Evolutionary conservation across 2,329 filamentous ascomycete species (phyloP), one percentile per base, ranked within the genome.

Genomic region (Elsinoe fawcettii): DNA sequence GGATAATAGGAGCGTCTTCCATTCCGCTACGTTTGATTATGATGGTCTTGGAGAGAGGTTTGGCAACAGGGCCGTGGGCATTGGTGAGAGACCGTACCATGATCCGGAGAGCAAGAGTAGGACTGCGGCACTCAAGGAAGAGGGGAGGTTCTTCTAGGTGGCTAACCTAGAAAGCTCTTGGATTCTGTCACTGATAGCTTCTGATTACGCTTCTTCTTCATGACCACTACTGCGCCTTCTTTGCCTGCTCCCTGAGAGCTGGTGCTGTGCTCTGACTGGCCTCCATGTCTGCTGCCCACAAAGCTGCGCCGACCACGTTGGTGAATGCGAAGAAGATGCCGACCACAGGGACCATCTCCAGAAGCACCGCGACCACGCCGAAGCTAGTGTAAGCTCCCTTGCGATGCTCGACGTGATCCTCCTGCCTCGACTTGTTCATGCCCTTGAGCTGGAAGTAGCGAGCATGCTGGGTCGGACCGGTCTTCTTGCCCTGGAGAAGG

Each of bases 401-500:
- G 63, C 90, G 82, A 65, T 82, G 76, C 63, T 84, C 76, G 20
- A 96, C 74, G 78, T 86, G 95, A 51, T 84, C 78, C 47, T 82
- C 78, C 65, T 77, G 81, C 70, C 89, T 80, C 9, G 75, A 75
- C 25, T 77, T 72, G 43, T 81, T 81, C 89, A 90, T 95, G 49
- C 82, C 81, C 75, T 96, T 97, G 60, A 97, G 78, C 74, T 95
- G 88, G 70, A 96, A 96, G 73, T 96, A 96, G 73, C 93, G 70
- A 2, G 71, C 68, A 66, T 82, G 79, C 36, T 77, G 75, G 0
- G 74, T 74, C 39, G 82, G 81, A 2, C 79, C 82, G 23, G 74
- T 69, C 58, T 74, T 75, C 65, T 70, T 70, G 16, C 73, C 75
- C 71, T 96, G 90, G 14, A 95, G 69, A 25, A 87, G 69, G 32